These are phyloP conservation scores for Trametes cingulata DNA, from an alignment of 768 basidiomycete species.

Conservation along the genomic window DNA sequence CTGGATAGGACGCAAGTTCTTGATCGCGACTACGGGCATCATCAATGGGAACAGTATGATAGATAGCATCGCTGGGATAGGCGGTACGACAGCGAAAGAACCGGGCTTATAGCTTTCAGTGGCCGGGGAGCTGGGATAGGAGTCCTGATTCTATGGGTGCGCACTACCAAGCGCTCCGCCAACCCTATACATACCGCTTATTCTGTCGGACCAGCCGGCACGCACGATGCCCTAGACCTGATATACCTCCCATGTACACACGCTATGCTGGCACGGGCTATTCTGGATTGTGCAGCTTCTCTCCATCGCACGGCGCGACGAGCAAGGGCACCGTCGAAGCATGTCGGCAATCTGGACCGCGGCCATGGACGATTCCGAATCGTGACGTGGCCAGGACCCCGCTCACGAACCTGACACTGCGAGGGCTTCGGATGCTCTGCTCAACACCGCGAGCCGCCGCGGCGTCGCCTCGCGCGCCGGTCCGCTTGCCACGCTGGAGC, in stretches of 20 bases:
- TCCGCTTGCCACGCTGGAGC: neutral
- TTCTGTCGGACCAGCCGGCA: neutral
- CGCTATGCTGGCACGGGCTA: conserved; percentile 3
- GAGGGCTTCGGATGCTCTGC: neutral
- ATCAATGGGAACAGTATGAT: conserved; percentile 76
- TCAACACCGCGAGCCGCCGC: conserved; percentile 8
- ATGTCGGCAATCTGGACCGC: conserved; percentile 12
- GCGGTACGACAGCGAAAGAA: conserved; percentile 42
- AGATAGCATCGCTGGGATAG: conserved; percentile 60
- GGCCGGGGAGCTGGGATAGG: neutral
- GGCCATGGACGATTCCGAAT: neutral
- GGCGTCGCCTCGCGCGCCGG: neutral
- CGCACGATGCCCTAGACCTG: neutral
- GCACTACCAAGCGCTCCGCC: conserved; percentile 10
- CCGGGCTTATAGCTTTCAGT: conserved; percentile 34
- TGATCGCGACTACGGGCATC: conserved; percentile 92
- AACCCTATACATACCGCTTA: neutral
- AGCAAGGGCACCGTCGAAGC: neutral
- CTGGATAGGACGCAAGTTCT: conserved; percentile 72
- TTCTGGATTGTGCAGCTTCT: neutral
- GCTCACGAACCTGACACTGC: neutral
- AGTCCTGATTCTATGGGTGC: neutral
- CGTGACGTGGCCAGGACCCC: conserved; percentile 18
- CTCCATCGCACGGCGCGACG: conserved; percentile 5
- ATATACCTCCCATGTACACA: neutral